A percentile compares a stretch with the other conserved stretches of the same genome.
Evolutionary conservation across 2,329 filamentous ascomycete species (phyloP).

Genomic region (Arthrobotrys entomopaga): DNA sequence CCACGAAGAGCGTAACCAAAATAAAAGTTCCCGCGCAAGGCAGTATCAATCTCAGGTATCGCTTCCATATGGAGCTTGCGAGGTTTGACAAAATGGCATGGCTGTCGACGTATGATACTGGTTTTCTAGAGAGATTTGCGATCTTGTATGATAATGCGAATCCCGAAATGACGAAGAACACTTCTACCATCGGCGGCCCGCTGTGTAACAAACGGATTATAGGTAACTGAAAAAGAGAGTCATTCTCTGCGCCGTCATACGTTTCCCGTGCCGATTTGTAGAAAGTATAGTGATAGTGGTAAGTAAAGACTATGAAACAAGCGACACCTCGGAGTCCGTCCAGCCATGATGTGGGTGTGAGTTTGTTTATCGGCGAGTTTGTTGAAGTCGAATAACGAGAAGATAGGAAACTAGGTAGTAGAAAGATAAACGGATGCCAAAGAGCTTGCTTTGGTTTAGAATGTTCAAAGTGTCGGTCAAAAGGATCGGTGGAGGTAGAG

Average conservation of each 20-base stretch:
- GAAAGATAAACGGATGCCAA: not conserved
- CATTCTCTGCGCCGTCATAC: constrained; percentile 12
- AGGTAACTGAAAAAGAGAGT: constrained; percentile 22
- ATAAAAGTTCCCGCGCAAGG: constrained; percentile 31
- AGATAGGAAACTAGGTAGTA: constrained; percentile 38
- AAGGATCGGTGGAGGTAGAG: not conserved
- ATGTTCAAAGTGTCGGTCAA: not conserved
- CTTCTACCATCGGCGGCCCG: constrained; percentile 35
- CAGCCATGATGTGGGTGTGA: constrained; percentile 46
- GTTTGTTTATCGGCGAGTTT: constrained; percentile 8
- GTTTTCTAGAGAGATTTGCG: constrained; percentile 7
- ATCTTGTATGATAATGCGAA: constrained; percentile 40
- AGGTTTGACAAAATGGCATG: constrained; percentile 24
- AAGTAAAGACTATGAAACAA: constrained; percentile 40
- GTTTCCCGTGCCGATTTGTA: constrained; percentile 13
- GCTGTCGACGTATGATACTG: constrained; percentile 6
- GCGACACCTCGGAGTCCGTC: constrained; percentile 44
- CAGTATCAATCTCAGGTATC: constrained; percentile 30
- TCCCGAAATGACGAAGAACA: constrained; percentile 47
- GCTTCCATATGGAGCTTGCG: constrained; percentile 31
- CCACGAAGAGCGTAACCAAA: constrained; percentile 17
- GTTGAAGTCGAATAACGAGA: constrained; percentile 23
- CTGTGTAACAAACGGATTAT: constrained; percentile 32
- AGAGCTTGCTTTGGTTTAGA: not conserved
- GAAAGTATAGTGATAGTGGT: constrained; percentile 28